A percentile compares a stretch with the other conserved stretches of the same genome.
Evolutionary conservation across 2,329 filamentous ascomycete species (phyloP).

Genomic region (Biscogniauxia sp.): DNA sequence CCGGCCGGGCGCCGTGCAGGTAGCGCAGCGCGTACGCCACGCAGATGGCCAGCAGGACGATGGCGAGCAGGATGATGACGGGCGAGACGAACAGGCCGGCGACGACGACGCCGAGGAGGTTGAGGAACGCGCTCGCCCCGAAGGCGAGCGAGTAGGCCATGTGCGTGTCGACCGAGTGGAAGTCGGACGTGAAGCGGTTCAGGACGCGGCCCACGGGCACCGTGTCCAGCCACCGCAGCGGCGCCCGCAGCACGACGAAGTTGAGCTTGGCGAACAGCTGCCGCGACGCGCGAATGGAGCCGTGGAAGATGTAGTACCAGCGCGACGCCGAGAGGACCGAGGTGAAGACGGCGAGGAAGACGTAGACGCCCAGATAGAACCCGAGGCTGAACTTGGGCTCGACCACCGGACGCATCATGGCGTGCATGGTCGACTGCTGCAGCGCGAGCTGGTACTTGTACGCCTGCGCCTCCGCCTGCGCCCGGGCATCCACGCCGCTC

Average conservation of each 20-base stretch:
- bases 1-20: slow-evolving; percentile 68
- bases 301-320: slow-evolving; percentile 62
- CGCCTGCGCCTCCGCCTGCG: slow-evolving; percentile 31
- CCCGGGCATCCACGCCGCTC: slow-evolving; percentile 23
- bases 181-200: slow-evolving; percentile 77
- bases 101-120: slow-evolving; percentile 63
- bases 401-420: slow-evolving; percentile 31
- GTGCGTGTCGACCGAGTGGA: slow-evolving; percentile 68
- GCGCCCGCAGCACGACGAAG: slow-evolving; percentile 66
- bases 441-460: slow-evolving; percentile 45
- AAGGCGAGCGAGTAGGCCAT: slow-evolving; percentile 63
- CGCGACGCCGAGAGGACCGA: slow-evolving; percentile 60
- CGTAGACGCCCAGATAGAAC: slow-evolving; percentile 69
- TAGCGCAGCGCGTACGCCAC: slow-evolving; percentile 60
- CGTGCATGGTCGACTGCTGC: slow-evolving; percentile 45
- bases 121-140: slow-evolving; percentile 57
- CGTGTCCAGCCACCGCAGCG: slow-evolving; percentile 77
- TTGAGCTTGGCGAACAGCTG: slow-evolving; percentile 66
- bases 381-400: slow-evolving; percentile 40
- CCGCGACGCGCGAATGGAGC: slow-evolving; percentile 68
- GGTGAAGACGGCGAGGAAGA: slow-evolving; percentile 55
- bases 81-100: slow-evolving; percentile 68
- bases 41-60: slow-evolving; percentile 56
- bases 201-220: slow-evolving; percentile 73
- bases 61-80: slow-evolving; percentile 61